These are phyloP conservation scores for Fragilariopsis cylindrus DNA, from an alignment of 108 stramenopile genomes.

Conservation along the genomic window DNA sequence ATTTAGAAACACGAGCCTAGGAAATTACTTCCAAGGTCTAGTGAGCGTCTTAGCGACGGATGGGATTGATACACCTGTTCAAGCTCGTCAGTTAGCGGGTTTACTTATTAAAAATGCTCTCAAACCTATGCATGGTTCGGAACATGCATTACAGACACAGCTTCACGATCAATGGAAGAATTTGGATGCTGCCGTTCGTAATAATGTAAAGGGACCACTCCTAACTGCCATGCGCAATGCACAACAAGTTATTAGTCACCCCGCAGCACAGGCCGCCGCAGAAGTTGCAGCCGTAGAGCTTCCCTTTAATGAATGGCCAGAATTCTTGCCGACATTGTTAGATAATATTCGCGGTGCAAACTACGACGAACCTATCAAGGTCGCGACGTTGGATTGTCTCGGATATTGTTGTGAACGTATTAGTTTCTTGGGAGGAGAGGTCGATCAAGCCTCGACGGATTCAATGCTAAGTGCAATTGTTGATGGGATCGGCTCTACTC, in stretches of 20 bases:
- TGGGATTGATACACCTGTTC: slow-evolving; percentile 24
- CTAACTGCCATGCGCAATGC: slow-evolving; percentile 60
- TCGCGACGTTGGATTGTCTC: slow-evolving; percentile 90
- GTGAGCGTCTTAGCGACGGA: slow-evolving; percentile 31
- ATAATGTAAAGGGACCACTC: slow-evolving; percentile 59
- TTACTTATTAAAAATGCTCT: slow-evolving; percentile 87
- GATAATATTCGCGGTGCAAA: slow-evolving; percentile 64
- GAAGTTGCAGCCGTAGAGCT: slow-evolving; percentile 87
- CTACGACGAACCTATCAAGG: slow-evolving; percentile 67
- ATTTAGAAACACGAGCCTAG: background rate
- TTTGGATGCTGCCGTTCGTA: slow-evolving; percentile 47
- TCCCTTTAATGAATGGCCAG: slow-evolving; percentile 86
- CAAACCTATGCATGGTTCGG: slow-evolving; percentile 48
- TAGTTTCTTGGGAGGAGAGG: slow-evolving; percentile 60
- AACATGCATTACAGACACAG: slow-evolving; percentile 57
- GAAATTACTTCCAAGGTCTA: slow-evolving; percentile 12
- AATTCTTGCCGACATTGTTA: slow-evolving; percentile 74
- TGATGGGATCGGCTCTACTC: slow-evolving; percentile 87
- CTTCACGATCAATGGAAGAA: slow-evolving; percentile 74
- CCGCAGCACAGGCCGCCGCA: slow-evolving; percentile 82
- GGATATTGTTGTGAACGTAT: slow-evolving; percentile 94
- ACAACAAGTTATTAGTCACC: slow-evolving; percentile 59
- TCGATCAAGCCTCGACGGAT: slow-evolving; percentile 80
- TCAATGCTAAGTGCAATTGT: slow-evolving; percentile 95
- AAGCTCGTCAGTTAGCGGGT: slow-evolving; percentile 78